Evolutionary conservation across 2,329 filamentous ascomycete genomes (phyloP).

Genomic region (Blastomyces parvus): DNA sequence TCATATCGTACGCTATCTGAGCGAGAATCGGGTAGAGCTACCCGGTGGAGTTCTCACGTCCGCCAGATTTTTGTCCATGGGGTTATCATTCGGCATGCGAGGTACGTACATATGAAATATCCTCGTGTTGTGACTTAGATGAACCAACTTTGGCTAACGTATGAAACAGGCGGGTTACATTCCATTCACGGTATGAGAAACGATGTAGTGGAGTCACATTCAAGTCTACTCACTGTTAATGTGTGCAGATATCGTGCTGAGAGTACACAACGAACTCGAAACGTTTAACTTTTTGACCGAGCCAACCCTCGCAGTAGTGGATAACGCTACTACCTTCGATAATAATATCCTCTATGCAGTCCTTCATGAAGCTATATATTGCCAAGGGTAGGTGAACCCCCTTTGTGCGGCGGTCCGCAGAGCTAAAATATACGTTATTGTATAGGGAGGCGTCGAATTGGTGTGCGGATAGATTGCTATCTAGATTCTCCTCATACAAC

Average conservation of each 20-base stretch:
- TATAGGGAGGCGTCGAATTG: constrained; percentile 55
- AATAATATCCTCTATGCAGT: constrained; percentile 72
- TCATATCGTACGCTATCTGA: constrained; percentile 56
- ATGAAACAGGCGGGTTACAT: constrained; percentile 55
- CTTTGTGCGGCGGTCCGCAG: background rate
- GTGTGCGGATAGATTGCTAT: constrained; percentile 51
- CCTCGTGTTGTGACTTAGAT: background rate
- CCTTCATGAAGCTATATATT: constrained; percentile 83
- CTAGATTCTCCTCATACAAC: constrained; percentile 39
- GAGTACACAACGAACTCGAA: constrained; percentile 62
- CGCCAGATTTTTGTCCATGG: constrained; percentile 64
- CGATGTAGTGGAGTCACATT: background rate
- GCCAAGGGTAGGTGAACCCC: constrained; percentile 46
- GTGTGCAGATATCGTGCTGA: constrained; percentile 53
- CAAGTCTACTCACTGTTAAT: background rate
- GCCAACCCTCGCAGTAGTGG: constrained; percentile 59
- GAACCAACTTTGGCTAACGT: background rate
- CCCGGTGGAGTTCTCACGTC: constrained; percentile 68
- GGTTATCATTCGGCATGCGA: constrained; percentile 68
- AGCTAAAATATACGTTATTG: background rate
- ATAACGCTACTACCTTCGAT: constrained; percentile 61
- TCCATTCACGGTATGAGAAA: constrained; percentile 50
- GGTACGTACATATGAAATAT: constrained; percentile 32
- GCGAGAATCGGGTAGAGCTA: constrained; percentile 52
- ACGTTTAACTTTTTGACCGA: constrained; percentile 66